A percentile compares a stretch with the other conserved stretches of the same genome.
These are phyloP conservation scores for Trametes polyzona DNA, from an alignment of 1,284 basidiomycete species.

Conservation along the genomic window DNA sequence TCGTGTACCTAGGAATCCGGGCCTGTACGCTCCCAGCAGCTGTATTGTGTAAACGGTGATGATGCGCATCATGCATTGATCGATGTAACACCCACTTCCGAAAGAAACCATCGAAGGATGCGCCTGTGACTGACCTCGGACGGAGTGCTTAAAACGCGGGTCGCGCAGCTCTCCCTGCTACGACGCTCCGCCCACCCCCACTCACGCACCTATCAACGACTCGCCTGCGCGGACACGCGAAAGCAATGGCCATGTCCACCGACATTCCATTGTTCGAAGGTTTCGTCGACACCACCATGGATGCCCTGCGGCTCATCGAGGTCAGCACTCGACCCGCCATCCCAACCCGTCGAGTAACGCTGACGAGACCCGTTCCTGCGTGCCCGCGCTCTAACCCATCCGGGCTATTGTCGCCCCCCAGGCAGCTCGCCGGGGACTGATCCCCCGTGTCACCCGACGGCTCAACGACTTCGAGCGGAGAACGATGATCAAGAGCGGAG, in stretches of 20 bases:
- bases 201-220: not conserved
- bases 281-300: slow-evolving; percentile 76
- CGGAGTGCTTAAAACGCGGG: slow-evolving; percentile 18
- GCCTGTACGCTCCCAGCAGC: slow-evolving; percentile 16
- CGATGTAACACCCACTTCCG: slow-evolving; percentile 23
- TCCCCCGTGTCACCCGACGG: slow-evolving; percentile 77
- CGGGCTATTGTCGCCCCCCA: slow-evolving; percentile 37
- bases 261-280: slow-evolving; percentile 50
- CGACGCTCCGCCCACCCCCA: slow-evolving; percentile 16
- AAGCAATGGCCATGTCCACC: slow-evolving; percentile 25
- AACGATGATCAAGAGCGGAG: slow-evolving; percentile 77
- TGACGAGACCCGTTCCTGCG: not conserved
- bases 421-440: slow-evolving; percentile 71
- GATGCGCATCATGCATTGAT: slow-evolving; percentile 23
- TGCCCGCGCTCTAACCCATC: not conserved
- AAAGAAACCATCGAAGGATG: slow-evolving; percentile 23
- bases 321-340: slow-evolving; percentile 14
- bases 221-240: slow-evolving; percentile 4
- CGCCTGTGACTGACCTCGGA: slow-evolving; percentile 15
- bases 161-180: not conserved
- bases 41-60: slow-evolving; percentile 20
- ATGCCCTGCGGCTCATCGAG: slow-evolving; percentile 74
- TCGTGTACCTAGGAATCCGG: slow-evolving; percentile 14
- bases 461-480: slow-evolving; percentile 77
- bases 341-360: not conserved